These are phyloP conservation scores for Pseudomassariella vexata DNA, from an alignment of 2,329 filamentous ascomycete species.

Conservation along the genomic window DNA sequence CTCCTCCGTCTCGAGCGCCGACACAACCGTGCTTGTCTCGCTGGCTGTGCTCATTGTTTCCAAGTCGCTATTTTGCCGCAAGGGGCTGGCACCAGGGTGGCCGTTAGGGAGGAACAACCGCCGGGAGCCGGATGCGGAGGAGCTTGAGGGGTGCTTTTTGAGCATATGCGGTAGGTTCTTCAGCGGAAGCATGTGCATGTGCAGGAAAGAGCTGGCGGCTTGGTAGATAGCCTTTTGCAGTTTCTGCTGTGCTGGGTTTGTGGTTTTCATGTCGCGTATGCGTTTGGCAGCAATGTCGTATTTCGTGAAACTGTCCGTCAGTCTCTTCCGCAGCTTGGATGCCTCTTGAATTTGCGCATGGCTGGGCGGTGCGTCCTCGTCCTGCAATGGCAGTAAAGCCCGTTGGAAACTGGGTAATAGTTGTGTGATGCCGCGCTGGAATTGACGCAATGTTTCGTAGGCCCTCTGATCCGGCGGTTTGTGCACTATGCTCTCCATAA, in stretches of 20 bases:
- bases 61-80: slow-evolving; percentile 38
- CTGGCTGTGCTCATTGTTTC: slow-evolving; percentile 45
- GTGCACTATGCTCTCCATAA: slow-evolving; percentile 60
- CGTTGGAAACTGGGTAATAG: slow-evolving; percentile 82
- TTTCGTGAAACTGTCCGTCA: slow-evolving; percentile 84
- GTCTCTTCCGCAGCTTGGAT: slow-evolving; percentile 78
- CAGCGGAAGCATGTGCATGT: slow-evolving; percentile 84
- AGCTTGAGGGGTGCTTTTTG: slow-evolving; percentile 37
- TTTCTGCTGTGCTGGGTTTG: slow-evolving; percentile 64
- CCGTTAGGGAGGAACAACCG: slow-evolving; percentile 28
- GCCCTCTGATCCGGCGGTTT: slow-evolving; percentile 71
- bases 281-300: slow-evolving; percentile 79
- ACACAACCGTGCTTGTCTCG: slow-evolving; percentile 48
- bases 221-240: slow-evolving; percentile 79
- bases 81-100: slow-evolving; percentile 26
- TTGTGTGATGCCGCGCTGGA: slow-evolving; percentile 78
- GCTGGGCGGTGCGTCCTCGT: slow-evolving; percentile 40
- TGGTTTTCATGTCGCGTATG: slow-evolving; percentile 71
- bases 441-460: slow-evolving; percentile 79
- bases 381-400: slow-evolving; percentile 64
- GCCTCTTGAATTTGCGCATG: slow-evolving; percentile 75
- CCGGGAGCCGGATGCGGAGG: slow-evolving; percentile 18
- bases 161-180: slow-evolving; percentile 68
- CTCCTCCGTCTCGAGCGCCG: slow-evolving; percentile 71
- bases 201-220: slow-evolving; percentile 76